Evolutionary conservation across 2,329 filamentous ascomycete genomes (phyloP), one percentile per base, ranked within the genome.

Genomic region (Botrytis tulipae): DNA sequence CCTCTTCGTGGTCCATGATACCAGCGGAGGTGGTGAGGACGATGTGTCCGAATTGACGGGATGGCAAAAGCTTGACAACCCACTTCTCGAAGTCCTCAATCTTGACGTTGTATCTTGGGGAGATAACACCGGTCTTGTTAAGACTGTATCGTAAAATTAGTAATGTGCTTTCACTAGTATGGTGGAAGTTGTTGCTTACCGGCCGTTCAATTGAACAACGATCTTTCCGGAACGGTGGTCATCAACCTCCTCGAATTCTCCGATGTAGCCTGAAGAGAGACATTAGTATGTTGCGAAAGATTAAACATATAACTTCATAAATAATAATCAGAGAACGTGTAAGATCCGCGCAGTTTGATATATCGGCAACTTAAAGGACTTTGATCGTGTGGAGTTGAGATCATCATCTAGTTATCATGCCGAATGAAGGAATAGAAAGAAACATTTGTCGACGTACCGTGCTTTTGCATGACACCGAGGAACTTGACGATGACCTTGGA

Each of bases 361-460:
- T 99, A 93, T 97, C 96, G 95, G 94, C 90, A 91, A 97, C 91
- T 98, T 98, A 99, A 98, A 99, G 94, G 95, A 94, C 95, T 94
- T 91, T 92, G 89, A 91, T 92, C 93, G 94, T 98, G 86, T 88
- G 85, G 87, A 83, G 84, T 71, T 90, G 90, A 92, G 91, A 95
- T 91, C 90, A 90, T 94, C 91, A 92, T 93, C 95, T 97, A 99
- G 96, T 98, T 98, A 98, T 98, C 94, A 98, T 92, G 92, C 95
- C 95, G 96, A 96, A 91, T 79, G 76, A 74, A 67, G 57, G 42
- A 37, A n/a, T 66, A 74, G 71, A 48, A 51, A 69, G 76, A 76
- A 67, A 62, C 22, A 16, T 67, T 72, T 62, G 42, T 42, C 69
- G 69, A 93, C 94, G 79, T 96, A 98, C 96, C 96, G 89, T 99